Evolutionary conservation across 2,329 filamentous ascomycete species (phyloP), one percentile per base, ranked within the genome.

Genomic region (Aotearoamyces nothofagi): DNA sequence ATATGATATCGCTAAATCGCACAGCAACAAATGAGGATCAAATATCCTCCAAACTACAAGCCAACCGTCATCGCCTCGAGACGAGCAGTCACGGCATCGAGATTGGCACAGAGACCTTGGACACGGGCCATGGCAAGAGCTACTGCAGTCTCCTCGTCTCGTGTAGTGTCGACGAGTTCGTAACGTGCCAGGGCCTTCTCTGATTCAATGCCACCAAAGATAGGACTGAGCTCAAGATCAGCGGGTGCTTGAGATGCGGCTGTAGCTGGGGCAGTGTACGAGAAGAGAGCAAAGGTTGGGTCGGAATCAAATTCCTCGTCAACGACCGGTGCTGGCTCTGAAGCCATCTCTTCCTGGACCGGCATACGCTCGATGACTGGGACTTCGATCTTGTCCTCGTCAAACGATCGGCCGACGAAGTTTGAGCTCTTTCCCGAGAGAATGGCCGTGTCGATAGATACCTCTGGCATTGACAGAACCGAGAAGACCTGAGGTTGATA

Each of bases 401-500:
- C 58, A 20, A 59, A 55, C n/a, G 47, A 43, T 44, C 53, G 54
- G 30, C 58, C 60, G 6, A 66, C 56, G 30, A 67, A 58, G 49
- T 61, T 64, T 22, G 64, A 66, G 0, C 63, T 55, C 63, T 90
- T 90, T 44, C 78, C 79, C 4, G 75, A 75, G n/a, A 90, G 60
- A 14, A 65, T 47, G 14, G 67, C 61, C 5, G 67, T 55, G 46
- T 77, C 60, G 39, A 86, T 63, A 24, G 52, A 44, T 14, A 56
- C 45, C 24, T 60, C 53, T 4, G 77, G 75, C 15, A 77, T 59
- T 40, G 76, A 66, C n/a, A 69, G 53, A 10, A 86, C 69, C 27
- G 81, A 69, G 44, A 79, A 92, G 27, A 80, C 74, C 47, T 74
- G 72, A 14, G 75, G 73, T 47, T 78, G 73, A 51, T 69, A 75